phyloP scores from a whole-genome alignment of 73 alveolate genomes.

The Tetrahymena malaccensis region DNA sequence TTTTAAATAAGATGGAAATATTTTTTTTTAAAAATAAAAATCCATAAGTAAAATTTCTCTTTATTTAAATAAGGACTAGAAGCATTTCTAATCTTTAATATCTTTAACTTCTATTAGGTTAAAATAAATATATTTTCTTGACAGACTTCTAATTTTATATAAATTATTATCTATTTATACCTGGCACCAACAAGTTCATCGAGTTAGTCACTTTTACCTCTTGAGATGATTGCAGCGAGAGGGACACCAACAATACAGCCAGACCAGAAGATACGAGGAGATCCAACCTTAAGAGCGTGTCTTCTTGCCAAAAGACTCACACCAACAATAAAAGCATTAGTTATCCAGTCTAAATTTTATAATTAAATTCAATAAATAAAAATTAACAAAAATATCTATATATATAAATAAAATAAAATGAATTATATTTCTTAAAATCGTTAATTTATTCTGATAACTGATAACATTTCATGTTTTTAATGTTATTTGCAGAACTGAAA shows the following conservation, averaged over 20 bases:
- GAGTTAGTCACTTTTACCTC: slow-evolving; percentile 3
- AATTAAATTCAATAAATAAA: neutral
- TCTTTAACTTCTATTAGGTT: neutral
- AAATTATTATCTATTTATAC: neutral
- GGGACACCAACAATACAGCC: slow-evolving; percentile 7
- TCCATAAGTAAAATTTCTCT: too few species aligned
- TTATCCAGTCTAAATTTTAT: slow-evolving; percentile 4
- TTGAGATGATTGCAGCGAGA: slow-evolving; percentile 11
- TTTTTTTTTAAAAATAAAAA: too few species aligned
- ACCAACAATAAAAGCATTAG: slow-evolving; percentile 15
- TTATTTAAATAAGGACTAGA: neutral
- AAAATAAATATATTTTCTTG: neutral
- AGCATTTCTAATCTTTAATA: neutral
- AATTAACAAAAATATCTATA: neutral
- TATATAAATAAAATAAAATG: too few species aligned
- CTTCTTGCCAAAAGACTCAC: slow-evolving; percentile 16
- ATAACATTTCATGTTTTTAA: too few species aligned
- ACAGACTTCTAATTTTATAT: neutral
- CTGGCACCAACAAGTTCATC: slow-evolving; percentile 7
- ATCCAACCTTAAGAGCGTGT: neutral
- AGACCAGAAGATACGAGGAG: slow-evolving; percentile 32
- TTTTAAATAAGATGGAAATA: too few species aligned
- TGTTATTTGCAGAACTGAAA: neutral
- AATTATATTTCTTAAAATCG: neutral
- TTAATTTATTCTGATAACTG: too few species aligned